Evolutionary conservation across 1,284 basidiomycete species (phyloP).

Genomic region (Inonotus obliquus): DNA sequence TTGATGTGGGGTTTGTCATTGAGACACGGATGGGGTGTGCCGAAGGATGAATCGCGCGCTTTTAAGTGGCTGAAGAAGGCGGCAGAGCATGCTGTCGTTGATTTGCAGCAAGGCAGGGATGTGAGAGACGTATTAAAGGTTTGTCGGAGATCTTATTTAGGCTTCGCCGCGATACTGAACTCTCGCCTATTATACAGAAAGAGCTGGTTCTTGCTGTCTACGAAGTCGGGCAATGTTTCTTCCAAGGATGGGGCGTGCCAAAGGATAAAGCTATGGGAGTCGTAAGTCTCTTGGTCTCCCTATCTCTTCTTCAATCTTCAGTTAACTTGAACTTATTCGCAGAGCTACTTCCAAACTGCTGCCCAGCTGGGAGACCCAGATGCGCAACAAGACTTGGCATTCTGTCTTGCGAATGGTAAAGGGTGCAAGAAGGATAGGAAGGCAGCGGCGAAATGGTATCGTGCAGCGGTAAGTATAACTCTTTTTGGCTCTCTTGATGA

Average conservation of each 20-base stretch:
- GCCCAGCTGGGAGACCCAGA: slow-evolving; percentile 83
- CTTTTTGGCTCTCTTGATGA: background rate
- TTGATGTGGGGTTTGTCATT: slow-evolving; percentile 89
- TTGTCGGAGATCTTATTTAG: slow-evolving; percentile 18
- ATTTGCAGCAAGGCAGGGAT: slow-evolving; percentile 58
- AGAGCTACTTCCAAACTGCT: slow-evolving; percentile 85
- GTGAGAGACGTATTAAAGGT: slow-evolving; percentile 42
- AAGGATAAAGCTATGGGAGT: slow-evolving; percentile 87
- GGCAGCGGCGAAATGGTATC: slow-evolving; percentile 86
- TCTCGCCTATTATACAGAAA: slow-evolving; percentile 37
- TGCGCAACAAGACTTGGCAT: slow-evolving; percentile 82
- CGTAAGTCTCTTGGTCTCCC: slow-evolving; percentile 37
- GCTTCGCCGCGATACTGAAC: slow-evolving; percentile 1
- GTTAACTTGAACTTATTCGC: slow-evolving; percentile 17
- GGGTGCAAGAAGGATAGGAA: slow-evolving; percentile 88
- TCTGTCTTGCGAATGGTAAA: slow-evolving; percentile 81
- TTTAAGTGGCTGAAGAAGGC: slow-evolving; percentile 83
- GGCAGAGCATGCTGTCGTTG: slow-evolving; percentile 75
- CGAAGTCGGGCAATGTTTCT: slow-evolving; percentile 90
- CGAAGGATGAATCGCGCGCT: slow-evolving; percentile 70
- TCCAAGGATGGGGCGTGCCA: slow-evolving; percentile 84
- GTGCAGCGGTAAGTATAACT: slow-evolving; percentile 61
- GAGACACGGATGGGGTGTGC: slow-evolving; percentile 84
- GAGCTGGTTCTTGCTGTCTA: slow-evolving; percentile 88
- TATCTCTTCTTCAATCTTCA: background rate